Percentiles rank a stretch among this genome's conserved stretches.
Evolutionary conservation across 2,329 filamentous ascomycete species (phyloP).

Genomic region (Fusarium compactum): DNA sequence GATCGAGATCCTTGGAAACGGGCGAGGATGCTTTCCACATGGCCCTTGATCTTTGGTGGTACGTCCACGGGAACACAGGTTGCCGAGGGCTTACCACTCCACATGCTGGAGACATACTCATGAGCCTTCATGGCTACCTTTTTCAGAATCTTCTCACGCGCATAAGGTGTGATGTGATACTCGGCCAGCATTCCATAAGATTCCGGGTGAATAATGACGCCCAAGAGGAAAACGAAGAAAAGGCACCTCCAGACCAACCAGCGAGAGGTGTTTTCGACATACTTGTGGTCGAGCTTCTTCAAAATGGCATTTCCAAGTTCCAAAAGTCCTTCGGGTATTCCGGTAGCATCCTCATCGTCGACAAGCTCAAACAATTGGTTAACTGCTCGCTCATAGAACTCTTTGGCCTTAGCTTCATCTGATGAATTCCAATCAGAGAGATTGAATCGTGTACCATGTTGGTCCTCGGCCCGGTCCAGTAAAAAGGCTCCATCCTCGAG

Average conservation of each 20-base stretch:
- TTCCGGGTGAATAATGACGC: constrained; percentile 90
- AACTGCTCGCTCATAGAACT: constrained; percentile 88
- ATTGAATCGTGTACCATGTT: constrained; percentile 77
- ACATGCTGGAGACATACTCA: constrained; percentile 82
- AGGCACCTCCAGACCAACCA: constrained; percentile 94
- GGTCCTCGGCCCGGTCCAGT: constrained; percentile 85
- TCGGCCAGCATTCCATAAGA: constrained; percentile 83
- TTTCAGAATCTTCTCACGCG: constrained; percentile 82
- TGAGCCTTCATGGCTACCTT: constrained; percentile 86
- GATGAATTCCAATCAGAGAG: constrained; percentile 79
- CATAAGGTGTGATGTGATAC: constrained; percentile 92
- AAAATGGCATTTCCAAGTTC: constrained; percentile 88
- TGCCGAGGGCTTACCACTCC: constrained; percentile 73
- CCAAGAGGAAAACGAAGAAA: constrained; percentile 87
- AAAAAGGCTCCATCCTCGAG: constrained; percentile 93
- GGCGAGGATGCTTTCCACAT: constrained; percentile 78
- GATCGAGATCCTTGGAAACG: constrained; percentile 69
- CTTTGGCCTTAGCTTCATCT: constrained; percentile 84
- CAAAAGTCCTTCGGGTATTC: constrained; percentile 87
- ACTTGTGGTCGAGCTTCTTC: constrained; percentile 77
- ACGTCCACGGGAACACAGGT: constrained; percentile 62
- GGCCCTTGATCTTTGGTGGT: constrained; percentile 71
- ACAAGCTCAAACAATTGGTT: constrained; percentile 86
- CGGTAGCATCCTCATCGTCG: constrained; percentile 84
- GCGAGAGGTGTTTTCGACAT: constrained; percentile 79